Base-by-base conservation (phyloP, 2,329 filamentous ascomycete genomes). In the Emergomyces orientalis region DNA sequence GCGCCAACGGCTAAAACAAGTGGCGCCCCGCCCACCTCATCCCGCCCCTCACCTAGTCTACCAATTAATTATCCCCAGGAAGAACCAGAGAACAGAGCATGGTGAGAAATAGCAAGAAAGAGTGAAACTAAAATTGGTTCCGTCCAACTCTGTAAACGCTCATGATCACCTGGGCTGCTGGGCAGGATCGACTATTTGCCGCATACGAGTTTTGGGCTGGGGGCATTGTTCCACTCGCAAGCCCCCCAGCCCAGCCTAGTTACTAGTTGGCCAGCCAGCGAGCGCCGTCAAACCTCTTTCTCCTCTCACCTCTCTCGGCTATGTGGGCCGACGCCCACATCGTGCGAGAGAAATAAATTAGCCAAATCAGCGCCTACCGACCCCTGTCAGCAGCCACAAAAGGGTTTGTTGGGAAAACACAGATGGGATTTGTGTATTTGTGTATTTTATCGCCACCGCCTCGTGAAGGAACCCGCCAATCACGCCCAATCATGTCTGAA, bases 91-190 rank as follows among this genome's bases (percentile, higher is more conserved):
- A n/a, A n/a, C n/a, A n/a, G n/a, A n/a, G n/a, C n/a, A n/a, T n/a
- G n/a, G n/a, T n/a, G n/a, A n/a, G n/a, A n/a, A n/a, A n/a, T n/a
- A n/a, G n/a, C n/a, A n/a, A n/a, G n/a, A n/a, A n/a, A n/a, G n/a
- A n/a, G 25, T 19, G 25, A 54, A 19, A 55, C 51, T 30, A 34
- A 39, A 22, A 43, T 41, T 8, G 17, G n/a, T 30, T 22, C 14
- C 39, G 55, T 58, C 55, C 55, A n/a, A 55, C 52, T 37, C 52
- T 37, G 30, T 34, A 58, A 43, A 41, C 55, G 22, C 56, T 32
- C 56, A 45, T 49, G 45, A 27, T 49, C 45, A 49, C 1, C 45
- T 25, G 45, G 43, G 45, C 8, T 7, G 7, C 22, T 25, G 45
- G 13, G 5, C 27, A 45, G 3, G 37, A 45, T 47, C 37, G 56